Conservation (phyloP, 148 eudicot species). For the Linanthus parryae region DNA sequence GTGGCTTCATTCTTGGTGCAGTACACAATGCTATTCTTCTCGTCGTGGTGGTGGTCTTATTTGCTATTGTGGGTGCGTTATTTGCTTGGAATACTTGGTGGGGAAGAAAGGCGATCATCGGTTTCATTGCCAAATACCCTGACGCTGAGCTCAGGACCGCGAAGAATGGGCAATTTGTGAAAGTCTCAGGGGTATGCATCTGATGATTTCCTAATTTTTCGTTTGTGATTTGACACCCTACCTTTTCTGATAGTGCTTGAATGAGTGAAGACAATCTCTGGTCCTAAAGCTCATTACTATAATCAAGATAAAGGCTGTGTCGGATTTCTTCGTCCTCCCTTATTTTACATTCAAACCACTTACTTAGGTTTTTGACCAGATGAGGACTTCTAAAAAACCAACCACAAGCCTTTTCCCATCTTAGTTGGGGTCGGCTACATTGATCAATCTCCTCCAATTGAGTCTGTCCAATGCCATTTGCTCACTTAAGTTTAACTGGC, state of each 20-base stretch:
- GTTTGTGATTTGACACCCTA: background rate
- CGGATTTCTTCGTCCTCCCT: too few relatives aligned
- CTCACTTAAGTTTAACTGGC: too few relatives aligned
- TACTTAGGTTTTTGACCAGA: too few relatives aligned
- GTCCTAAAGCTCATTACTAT: too few relatives aligned
- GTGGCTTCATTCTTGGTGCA: slow-evolving; percentile 84
- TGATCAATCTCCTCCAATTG: too few relatives aligned
- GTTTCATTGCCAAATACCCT: slow-evolving; percentile 61
- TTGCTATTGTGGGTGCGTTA: slow-evolving; percentile 61
- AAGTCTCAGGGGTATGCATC: slow-evolving; percentile 93
- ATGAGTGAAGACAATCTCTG: background rate
- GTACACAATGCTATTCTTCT: slow-evolving; percentile 87
- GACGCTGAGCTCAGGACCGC: slow-evolving; percentile 93
- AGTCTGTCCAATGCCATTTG: too few relatives aligned
- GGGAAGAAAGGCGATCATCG: slow-evolving; percentile 65
- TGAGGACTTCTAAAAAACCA: too few relatives aligned
- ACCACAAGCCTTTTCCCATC: too few relatives aligned
- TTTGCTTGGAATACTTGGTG: slow-evolving; percentile 75
- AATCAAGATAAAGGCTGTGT: too few relatives aligned
- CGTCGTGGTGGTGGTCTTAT: slow-evolving; percentile 66
- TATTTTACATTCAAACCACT: too few relatives aligned
- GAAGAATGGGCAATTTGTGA: slow-evolving; percentile 86
- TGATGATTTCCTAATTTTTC: slow-evolving; percentile 1
- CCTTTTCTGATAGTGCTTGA: background rate
- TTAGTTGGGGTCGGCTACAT: too few relatives aligned